phyloP scores from a whole-genome alignment of 352 stramenopile genomes.

The Phytopythium cucurbitacearum region DNA sequence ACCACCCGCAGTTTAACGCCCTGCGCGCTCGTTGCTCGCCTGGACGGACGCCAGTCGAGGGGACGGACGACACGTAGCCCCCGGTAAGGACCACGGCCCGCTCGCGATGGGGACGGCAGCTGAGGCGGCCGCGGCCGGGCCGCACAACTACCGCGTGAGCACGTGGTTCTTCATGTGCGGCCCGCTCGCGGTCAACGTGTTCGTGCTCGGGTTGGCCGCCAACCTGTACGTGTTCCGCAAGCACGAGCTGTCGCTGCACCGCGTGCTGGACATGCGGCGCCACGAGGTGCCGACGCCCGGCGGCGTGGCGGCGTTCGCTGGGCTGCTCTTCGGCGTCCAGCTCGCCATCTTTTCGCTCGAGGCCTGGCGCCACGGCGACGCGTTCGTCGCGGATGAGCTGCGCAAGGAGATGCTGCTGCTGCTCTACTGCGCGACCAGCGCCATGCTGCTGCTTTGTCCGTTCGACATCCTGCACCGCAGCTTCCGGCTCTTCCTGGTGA shows the following conservation, averaged over 20 bases:
- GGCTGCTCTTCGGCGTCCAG: constrained; percentile 36
- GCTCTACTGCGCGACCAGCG: constrained; percentile 42
- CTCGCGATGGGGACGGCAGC: constrained; percentile 7
- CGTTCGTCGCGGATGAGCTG: constrained; percentile 48
- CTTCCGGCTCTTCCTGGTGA: constrained; percentile 54
- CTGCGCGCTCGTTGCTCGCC: too few relatives aligned
- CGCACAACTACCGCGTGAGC: constrained; percentile 27
- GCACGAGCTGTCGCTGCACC: constrained; percentile 56
- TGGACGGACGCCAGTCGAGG: background rate
- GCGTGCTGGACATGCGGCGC: constrained; percentile 60
- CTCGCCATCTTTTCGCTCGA: constrained; percentile 52
- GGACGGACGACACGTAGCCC: too few relatives aligned
- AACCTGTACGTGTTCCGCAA: constrained; percentile 62
- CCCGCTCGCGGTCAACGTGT: constrained; percentile 61
- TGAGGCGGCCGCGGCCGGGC: constrained; percentile 12
- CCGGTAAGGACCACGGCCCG: background rate
- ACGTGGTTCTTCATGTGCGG: constrained; percentile 83
- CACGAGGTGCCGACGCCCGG: constrained; percentile 49
- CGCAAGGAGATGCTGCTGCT: constrained; percentile 68
- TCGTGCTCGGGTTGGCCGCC: constrained; percentile 54
- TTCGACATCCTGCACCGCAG: constrained; percentile 67
- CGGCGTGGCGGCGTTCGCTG: constrained; percentile 36
- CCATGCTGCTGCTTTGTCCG: constrained; percentile 53
- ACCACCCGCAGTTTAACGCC: too few relatives aligned
- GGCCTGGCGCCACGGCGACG: constrained; percentile 24